A percentile compares a stretch with the other conserved stretches of the same genome.
These are phyloP conservation scores for Parastagonospora nodorum DNA, from an alignment of 2,329 filamentous ascomycete genomes.

Conservation along the genomic window DNA sequence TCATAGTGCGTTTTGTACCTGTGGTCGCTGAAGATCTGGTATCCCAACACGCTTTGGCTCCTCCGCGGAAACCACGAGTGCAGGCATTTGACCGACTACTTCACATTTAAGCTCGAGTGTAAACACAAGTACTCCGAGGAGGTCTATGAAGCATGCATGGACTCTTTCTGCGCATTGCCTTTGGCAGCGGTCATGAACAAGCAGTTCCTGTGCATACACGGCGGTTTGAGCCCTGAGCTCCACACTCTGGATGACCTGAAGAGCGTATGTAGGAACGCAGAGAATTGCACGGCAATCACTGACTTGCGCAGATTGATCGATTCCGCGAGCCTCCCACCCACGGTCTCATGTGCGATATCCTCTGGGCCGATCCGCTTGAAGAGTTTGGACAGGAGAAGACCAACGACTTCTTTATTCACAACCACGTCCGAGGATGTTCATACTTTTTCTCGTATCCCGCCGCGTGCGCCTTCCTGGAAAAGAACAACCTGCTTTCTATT, in stretches of 20 bases:
- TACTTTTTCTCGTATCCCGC: slow-evolving; percentile 99
- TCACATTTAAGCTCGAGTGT: slow-evolving; percentile 99
- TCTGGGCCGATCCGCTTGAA: slow-evolving; percentile 97
- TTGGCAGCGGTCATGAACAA: slow-evolving; percentile 99
- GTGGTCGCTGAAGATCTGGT: slow-evolving; percentile 99
- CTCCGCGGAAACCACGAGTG: slow-evolving; percentile 98
- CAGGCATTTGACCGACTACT: slow-evolving; percentile 98
- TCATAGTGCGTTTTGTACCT: slow-evolving; percentile 87
- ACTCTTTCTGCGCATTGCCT: slow-evolving; percentile 93
- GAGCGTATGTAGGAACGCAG: slow-evolving; percentile 62
- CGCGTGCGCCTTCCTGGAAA: slow-evolving; percentile 95
- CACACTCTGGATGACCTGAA: slow-evolving; percentile 95
- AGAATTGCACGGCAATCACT: slow-evolving; percentile 14
- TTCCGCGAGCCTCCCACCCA: slow-evolving; percentile 98
- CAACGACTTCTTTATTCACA: slow-evolving; percentile 96
- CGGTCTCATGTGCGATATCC: slow-evolving; percentile 97
- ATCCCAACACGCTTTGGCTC: slow-evolving; percentile 95
- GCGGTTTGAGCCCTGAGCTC: slow-evolving; percentile 91
- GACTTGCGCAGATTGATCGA: slow-evolving; percentile 75
- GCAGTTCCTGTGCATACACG: slow-evolving; percentile 98
- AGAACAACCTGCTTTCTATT: slow-evolving; percentile 96
- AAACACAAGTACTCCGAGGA: slow-evolving; percentile 99
- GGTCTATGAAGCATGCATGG: slow-evolving; percentile 97
- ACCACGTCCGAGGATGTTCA: slow-evolving; percentile 96
- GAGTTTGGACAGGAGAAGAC: slow-evolving; percentile 99